A percentile compares a stretch with the other conserved stretches of the same genome.
These are phyloP conservation scores for Euptelea pleiosperma DNA, from an alignment of 164 flowering plant species.

Conservation along the genomic window DNA sequence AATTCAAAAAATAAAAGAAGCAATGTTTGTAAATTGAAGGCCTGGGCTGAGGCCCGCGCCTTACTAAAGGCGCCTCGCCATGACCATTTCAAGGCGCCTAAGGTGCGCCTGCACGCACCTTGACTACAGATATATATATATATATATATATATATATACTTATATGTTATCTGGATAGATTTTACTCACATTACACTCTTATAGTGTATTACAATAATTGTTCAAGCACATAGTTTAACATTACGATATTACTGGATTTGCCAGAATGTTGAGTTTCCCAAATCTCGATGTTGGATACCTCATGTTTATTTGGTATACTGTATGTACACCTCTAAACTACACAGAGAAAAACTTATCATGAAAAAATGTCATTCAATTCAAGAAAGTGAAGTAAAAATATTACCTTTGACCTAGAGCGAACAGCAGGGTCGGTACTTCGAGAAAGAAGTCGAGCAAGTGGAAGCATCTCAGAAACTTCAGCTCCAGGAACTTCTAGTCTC, in stretches of 20 bases:
- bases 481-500: constrained; percentile 93
- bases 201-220: too few relatives aligned
- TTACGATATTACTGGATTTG: too few relatives aligned
- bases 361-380: neutral
- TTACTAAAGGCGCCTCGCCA: too few relatives aligned
- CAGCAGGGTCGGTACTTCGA: constrained; percentile 93
- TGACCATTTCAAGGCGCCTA: too few relatives aligned
- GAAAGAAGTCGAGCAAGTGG: constrained; percentile 97
- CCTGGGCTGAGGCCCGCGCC: too few relatives aligned
- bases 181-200: too few relatives aligned
- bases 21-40: too few relatives aligned
- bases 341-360: neutral
- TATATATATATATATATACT: too few relatives aligned
- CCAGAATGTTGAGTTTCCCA: constrained; percentile 2
- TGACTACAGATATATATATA: too few relatives aligned
- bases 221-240: constrained; percentile 2
- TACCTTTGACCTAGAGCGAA: constrained; percentile 96
- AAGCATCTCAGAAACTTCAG: constrained; percentile 98
- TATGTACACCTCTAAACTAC: neutral
- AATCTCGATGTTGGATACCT: neutral
- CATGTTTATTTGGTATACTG: neutral
- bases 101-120: too few relatives aligned
- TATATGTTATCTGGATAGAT: too few relatives aligned
- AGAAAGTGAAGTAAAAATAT: constrained; percentile 5
- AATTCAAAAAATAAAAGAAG: too few relatives aligned